phyloP scores from a whole-genome alignment of 108 stramenopile species.

The Aureococcus anophagefferens region DNA sequence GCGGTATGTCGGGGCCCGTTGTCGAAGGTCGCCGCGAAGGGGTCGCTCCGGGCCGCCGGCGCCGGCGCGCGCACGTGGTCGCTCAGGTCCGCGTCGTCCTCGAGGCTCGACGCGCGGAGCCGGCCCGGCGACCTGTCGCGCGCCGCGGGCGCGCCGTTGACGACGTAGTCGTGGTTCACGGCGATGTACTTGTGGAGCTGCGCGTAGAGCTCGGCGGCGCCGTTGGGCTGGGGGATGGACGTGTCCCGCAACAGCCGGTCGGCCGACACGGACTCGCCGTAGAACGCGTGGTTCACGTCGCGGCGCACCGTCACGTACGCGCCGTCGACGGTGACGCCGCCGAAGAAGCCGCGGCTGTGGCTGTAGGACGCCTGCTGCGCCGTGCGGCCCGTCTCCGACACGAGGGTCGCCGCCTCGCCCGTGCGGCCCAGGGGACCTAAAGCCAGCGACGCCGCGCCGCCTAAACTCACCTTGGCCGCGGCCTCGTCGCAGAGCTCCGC shows the following conservation, averaged over 20 bases:
- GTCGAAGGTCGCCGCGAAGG: too few species aligned
- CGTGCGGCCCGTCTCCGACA: constrained; percentile 55
- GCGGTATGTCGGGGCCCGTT: too few species aligned
- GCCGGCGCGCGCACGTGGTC: too few species aligned
- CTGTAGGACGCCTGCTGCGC: constrained; percentile 59
- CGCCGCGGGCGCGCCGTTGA: too few species aligned
- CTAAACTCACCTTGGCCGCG: constrained; percentile 30
- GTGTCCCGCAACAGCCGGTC: constrained; percentile 34
- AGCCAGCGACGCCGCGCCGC: constrained; percentile 76
- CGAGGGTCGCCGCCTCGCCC: constrained; percentile 48
- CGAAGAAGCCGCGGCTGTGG: constrained; percentile 81
- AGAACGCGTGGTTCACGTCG: constrained; percentile 88
- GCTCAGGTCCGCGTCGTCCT: too few species aligned
- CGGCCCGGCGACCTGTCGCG: too few species aligned
- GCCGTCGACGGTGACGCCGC: constrained; percentile 83
- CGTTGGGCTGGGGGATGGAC: constrained; percentile 33
- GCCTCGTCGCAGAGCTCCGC: background rate
- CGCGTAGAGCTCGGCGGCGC: constrained; percentile 21
- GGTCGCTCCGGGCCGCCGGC: too few species aligned
- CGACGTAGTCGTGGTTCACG: too few species aligned
- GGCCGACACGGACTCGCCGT: constrained; percentile 48
- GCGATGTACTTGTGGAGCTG: too few species aligned
- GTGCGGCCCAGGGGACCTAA: constrained; percentile 83
- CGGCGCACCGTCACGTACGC: constrained; percentile 66
- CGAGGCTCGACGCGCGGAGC: too few species aligned